Evolutionary conservation across 371 early-diverging fungal genomes (phyloP).

Genomic region (Nosema muscidifuracis): DNA sequence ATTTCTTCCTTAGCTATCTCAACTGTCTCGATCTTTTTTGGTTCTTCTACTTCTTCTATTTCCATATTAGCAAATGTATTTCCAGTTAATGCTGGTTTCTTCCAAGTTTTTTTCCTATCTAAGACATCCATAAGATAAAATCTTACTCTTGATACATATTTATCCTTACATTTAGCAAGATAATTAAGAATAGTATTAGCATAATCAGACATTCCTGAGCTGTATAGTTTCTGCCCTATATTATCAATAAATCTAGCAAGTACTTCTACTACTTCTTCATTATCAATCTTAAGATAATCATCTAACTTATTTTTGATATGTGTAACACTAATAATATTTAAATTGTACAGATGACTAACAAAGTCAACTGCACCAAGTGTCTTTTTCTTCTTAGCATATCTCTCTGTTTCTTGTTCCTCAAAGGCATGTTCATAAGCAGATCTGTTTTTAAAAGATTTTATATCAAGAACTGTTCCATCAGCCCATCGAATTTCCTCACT

Average conservation of each 20-base stretch:
- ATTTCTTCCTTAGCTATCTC: background rate
- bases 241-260: slow-evolving; percentile 32
- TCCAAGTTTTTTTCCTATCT: slow-evolving; percentile 20
- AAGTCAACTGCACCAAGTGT: slow-evolving; percentile 44
- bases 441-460: background rate
- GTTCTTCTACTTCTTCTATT: slow-evolving; percentile 9
- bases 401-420: slow-evolving; percentile 41
- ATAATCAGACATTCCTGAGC: slow-evolving; percentile 14
- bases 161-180: slow-evolving; percentile 18
- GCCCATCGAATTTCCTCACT: slow-evolving; percentile 36
- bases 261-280: slow-evolving; percentile 43
- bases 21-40: background rate
- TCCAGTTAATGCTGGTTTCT: slow-evolving; percentile 19
- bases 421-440: slow-evolving; percentile 30
- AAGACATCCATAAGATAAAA: slow-evolving; percentile 28
- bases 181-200: slow-evolving; percentile 17
- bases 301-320: slow-evolving; percentile 20
- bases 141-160: slow-evolving; percentile 37
- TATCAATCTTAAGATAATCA: slow-evolving; percentile 10
- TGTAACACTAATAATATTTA: slow-evolving; percentile 27
- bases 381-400: slow-evolving; percentile 28
- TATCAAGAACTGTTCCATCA: slow-evolving; percentile 1
- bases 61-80: slow-evolving; percentile 24
- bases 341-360: slow-evolving; percentile 28
- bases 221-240: slow-evolving; percentile 25